Base-by-base conservation (phyloP, 2,329 filamentous ascomycete species). In the Trichoderma semiorbis region DNA sequence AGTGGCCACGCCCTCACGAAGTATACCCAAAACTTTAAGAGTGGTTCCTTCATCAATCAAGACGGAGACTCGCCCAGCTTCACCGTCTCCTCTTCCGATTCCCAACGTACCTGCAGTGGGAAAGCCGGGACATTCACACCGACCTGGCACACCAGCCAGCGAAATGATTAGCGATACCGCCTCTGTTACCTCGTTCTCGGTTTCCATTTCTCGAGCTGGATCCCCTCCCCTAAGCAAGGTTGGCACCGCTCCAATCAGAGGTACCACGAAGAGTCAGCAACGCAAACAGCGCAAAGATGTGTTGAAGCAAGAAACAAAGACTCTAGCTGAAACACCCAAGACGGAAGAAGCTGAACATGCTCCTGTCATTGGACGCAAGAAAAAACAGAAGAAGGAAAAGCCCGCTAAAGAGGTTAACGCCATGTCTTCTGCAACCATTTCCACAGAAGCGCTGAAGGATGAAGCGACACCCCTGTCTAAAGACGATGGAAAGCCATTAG, bases 301-400 rank as follows among this genome's bases (percentile, higher is more conserved):
- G 21, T 83, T 89, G 72, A 92, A 90, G 77, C 89, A 90, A 76
- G 90, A 92, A 70, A 86, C 86, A 3, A 86, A 85, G 21, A 79
- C 85, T 39, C 85, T 90, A 72, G 82, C 81, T 3, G 87, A 89
- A 73, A 76, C 82, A 1, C 77, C 87, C 74, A 84, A 85, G 63
- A 77, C 82, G 16, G 90, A 91, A 72, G 80, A 85, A 14, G 84
- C 88, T 66, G 87, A 89, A 74, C 87, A 89, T 75, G 93, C 90
- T 8, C 93, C 93, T 0, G 92, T 97, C 53, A 80, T 94, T 63
- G 92, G 92, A 39, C 89, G 93, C 67, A 94, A 94, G 85, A 95
- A 94, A 85, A 96, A 95, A 83, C 89, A 93, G 79, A 94, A 93
- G 85, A 95, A 94, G 81, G 90, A 92, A 76, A 91, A 89, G 76